A percentile compares a stretch with the other conserved stretches of the same genome.
Conservation (phyloP, 1,139 yeast genomes). For the Sugiyamaella novakii region DNA sequence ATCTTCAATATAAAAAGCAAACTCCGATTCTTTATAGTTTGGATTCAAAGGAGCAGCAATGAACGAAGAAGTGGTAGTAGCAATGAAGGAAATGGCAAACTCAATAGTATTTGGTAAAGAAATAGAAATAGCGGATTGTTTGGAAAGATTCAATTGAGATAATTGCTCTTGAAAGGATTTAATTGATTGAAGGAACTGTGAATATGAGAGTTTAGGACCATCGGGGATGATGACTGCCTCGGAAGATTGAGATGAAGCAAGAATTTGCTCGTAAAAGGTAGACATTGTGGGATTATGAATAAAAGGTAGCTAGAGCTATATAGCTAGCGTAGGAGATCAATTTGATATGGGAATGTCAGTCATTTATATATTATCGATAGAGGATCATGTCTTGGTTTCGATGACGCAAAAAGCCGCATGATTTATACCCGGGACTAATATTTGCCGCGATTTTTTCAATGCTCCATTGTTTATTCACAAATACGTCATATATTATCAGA, state of each 20-base stretch:
- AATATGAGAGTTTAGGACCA: slow-evolving; percentile 38
- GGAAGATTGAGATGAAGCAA: slow-evolving; percentile 19
- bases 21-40: slow-evolving; percentile 58
- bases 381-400: neutral
- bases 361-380: slow-evolving; percentile 1
- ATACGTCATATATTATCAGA: no score
- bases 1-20: slow-evolving; percentile 63
- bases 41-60: slow-evolving; percentile 70
- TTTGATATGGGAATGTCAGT: neutral
- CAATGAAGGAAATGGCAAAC: slow-evolving; percentile 56
- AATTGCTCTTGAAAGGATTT: slow-evolving; percentile 36
- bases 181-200: slow-evolving; percentile 34
- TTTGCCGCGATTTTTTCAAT: no score
- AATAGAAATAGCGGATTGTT: slow-evolving; percentile 57
- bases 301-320: neutral
- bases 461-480: no score
- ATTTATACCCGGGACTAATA: neutral
- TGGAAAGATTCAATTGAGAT: slow-evolving; percentile 34
- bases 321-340: neutral
- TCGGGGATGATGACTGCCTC: slow-evolving; percentile 38
- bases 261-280: slow-evolving; percentile 31
- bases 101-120: slow-evolving; percentile 62
- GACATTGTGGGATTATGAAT: slow-evolving; percentile 21
- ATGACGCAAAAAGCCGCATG: no score
- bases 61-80: slow-evolving; percentile 54